Evolutionary conservation across 2,329 filamentous ascomycete species (phyloP).

Genomic region (Celoporthe dispersa): DNA sequence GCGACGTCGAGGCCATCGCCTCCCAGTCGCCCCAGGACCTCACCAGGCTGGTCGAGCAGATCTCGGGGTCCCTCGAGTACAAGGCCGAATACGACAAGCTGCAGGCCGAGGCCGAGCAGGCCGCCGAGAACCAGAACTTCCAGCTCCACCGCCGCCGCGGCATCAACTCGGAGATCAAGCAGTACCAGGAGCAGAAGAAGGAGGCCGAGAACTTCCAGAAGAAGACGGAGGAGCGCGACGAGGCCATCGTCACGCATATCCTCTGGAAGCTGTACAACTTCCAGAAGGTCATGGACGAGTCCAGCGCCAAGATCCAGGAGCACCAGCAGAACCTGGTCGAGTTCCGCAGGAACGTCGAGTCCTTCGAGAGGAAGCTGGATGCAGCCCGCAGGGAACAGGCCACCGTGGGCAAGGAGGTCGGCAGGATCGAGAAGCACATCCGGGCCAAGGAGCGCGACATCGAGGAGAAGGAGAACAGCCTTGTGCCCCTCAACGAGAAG

Average conservation of each 20-base stretch:
- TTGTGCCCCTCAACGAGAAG: conserved; percentile 92
- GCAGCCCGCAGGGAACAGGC: conserved; percentile 83
- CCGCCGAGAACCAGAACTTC: conserved; percentile 84
- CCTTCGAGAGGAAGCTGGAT: conserved; percentile 80
- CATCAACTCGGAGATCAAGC: conserved; percentile 97
- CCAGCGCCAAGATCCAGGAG: conserved; percentile 85
- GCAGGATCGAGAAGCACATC: conserved; percentile 83
- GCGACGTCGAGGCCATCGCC: conserved; percentile 95
- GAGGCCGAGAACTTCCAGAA: conserved; percentile 93
- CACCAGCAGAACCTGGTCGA: conserved; percentile 96
- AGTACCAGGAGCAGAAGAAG: conserved; percentile 95
- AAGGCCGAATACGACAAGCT: conserved; percentile 91
- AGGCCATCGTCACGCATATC: conserved; percentile 89
- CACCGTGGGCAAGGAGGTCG: conserved; percentile 74
- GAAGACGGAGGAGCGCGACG: conserved; percentile 88
- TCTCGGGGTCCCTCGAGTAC: conserved; percentile 92
- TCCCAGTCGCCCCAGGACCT: conserved; percentile 93
- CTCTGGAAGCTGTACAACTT: conserved; percentile 97
- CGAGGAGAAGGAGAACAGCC: conserved; percentile 80
- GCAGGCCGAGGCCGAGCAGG: conserved; percentile 84
- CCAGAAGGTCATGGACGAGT: conserved; percentile 90
- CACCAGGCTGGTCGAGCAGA: conserved; percentile 93
- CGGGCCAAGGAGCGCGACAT: conserved; percentile 84
- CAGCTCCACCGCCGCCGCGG: conserved; percentile 87
- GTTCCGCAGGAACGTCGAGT: conserved; percentile 83